These are phyloP conservation scores for Agrocybe pediades DNA, from an alignment of 768 basidiomycete species.

Conservation along the genomic window DNA sequence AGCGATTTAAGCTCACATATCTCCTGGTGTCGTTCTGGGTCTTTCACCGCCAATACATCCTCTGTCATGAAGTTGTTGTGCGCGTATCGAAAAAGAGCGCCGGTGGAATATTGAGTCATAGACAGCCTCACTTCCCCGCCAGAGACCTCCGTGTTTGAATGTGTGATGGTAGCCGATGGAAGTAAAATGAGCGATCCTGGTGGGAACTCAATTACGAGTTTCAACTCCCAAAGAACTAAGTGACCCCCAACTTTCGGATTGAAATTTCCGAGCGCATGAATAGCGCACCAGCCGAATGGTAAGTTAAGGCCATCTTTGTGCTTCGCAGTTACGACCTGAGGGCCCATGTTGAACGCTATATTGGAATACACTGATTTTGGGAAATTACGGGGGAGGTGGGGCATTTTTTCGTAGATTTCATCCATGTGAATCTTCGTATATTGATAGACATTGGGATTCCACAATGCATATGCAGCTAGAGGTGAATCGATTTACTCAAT, in stretches of 20 bases:
- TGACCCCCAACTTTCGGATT: slow-evolving; percentile 5
- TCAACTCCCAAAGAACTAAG: slow-evolving; percentile 2
- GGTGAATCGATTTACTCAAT: not conserved
- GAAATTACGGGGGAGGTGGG: not conserved
- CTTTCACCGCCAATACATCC: not conserved
- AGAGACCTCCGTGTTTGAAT: slow-evolving; percentile 2
- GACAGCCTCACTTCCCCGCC: not conserved
- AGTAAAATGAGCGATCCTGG: not conserved
- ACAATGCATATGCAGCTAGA: not conserved
- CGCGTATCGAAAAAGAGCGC: slow-evolving; percentile 3
- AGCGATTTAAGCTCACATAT: not conserved
- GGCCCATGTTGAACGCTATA: slow-evolving; percentile 8
- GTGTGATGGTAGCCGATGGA: slow-evolving; percentile 7
- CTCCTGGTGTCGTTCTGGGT: not conserved
- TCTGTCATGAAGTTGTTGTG: slow-evolving; percentile 5
- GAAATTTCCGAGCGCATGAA: slow-evolving; percentile 7
- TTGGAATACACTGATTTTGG: not conserved
- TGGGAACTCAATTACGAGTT: slow-evolving; percentile 6
- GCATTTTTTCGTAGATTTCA: not conserved
- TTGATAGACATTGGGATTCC: not conserved
- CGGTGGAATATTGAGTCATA: slow-evolving; percentile 5
- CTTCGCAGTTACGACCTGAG: not conserved
- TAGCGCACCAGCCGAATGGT: slow-evolving; percentile 9
- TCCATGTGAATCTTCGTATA: not conserved
- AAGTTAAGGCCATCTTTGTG: slow-evolving; percentile 6